A percentile compares a stretch with the other conserved stretches of the same genome.
These are phyloP conservation scores for Luzula sylvatica DNA, from an alignment of 176 grass and related monocot genomes.

Conservation along the genomic window DNA sequence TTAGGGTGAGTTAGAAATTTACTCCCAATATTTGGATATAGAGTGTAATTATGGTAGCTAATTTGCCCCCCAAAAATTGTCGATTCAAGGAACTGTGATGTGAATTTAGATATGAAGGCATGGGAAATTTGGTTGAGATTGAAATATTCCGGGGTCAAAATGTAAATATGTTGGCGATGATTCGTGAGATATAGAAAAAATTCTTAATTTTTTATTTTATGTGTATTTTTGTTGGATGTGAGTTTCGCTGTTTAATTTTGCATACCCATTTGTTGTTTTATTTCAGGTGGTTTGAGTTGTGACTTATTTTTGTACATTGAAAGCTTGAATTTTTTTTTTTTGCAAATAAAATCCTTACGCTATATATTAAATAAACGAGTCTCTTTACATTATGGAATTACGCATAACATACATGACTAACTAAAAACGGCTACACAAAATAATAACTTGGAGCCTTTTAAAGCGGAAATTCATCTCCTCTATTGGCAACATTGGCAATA, in stretches of 20 bases:
- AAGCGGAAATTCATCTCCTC: too few species aligned
- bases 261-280: slow-evolving; percentile 17
- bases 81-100: neutral
- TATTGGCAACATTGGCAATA: too few species aligned
- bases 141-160: neutral
- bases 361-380: too few species aligned
- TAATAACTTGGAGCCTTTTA: too few species aligned
- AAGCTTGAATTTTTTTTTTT: too few species aligned
- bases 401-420: too few species aligned
- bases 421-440: too few species aligned
- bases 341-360: too few species aligned
- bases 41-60: neutral
- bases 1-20: slow-evolving; percentile 5
- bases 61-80: too few species aligned
- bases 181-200: slow-evolving; percentile 3
- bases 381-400: too few species aligned
- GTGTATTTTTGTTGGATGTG: slow-evolving; percentile 1
- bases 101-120: neutral
- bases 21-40: slow-evolving; percentile 3
- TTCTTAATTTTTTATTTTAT: neutral
- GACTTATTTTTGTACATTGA: too few species aligned
- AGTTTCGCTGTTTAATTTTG: neutral
- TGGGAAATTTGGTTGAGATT: slow-evolving; percentile 14
- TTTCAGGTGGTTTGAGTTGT: slow-evolving; percentile 17
- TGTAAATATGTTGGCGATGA: slow-evolving; percentile 15